Evolutionary conservation across 1,284 basidiomycete genomes (phyloP), one percentile per base, ranked within the genome.

Genomic region (Ceratobasidium papillatum): DNA sequence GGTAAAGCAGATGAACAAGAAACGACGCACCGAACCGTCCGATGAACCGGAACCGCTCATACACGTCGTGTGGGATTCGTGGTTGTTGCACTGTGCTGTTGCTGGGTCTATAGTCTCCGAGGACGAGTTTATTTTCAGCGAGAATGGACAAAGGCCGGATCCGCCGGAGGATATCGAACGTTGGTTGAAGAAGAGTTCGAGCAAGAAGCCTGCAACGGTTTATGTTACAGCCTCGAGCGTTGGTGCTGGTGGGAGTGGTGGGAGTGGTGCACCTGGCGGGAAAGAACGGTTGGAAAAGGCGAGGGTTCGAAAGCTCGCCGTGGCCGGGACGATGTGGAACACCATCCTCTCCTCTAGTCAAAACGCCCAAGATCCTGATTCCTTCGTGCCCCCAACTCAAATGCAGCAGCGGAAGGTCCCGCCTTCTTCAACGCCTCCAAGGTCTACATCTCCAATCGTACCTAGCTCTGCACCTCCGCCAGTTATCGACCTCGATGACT

Each of bases 51-150:
- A 76, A 25, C 76, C 71, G 2, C 54, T 41, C 17, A 78, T 79
- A 22, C 59, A 77, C 47, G 71, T 79, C 34, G 76, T 79, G 47
- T 78, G 79, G 75, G 76, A 76, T 9, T 74, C 77, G 49, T 79
- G 79, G 79, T 51, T 79, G n/a, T 75, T 74, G 66, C 77, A 77
- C 34, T 79, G 78, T 45, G 51, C 68, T 8, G 68, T 56, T 27
- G 32, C 27, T 9, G 41, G 58, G n/a, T 49, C 56, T 34, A 41
- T 56, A 34, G 68, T 72, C 56, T 25, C 68, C 3, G 68, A 72
- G 27, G 45, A 27, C 17, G 68, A 61, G 12, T 72, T 61, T 51
- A 41, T 19, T 9, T 72, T 61, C 43, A 43, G 43, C 47, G 30
- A 69, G 32, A 22, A 63, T 51, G 66, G 38, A 32, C 62, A 52